Conservation (phyloP, 148 eudicot species). For the Limonium bicolor region DNA sequence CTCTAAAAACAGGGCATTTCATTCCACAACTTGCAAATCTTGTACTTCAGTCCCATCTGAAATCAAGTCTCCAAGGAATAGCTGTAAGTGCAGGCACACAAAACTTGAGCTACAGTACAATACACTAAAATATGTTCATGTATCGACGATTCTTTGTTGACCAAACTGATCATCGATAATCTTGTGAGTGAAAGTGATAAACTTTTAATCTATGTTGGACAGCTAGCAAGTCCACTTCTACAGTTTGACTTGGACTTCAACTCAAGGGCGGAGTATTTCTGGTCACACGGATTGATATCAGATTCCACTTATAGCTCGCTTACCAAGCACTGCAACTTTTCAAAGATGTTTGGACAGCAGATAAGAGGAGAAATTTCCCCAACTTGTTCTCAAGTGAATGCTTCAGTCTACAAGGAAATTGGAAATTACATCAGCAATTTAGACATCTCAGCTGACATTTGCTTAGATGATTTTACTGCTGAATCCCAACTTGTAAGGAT, state of each 20-base stretch:
- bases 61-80: conserved; percentile 1
- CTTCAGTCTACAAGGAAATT: conserved; percentile 25
- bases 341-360: conserved; percentile 44
- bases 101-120: too few relatives aligned
- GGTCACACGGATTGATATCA: conserved; percentile 78
- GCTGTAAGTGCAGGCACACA: background rate
- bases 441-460: conserved; percentile 52
- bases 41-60: background rate
- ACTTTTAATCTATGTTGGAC: too few relatives aligned
- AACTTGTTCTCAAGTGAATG: conserved; percentile 13
- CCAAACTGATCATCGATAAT: too few relatives aligned
- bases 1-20: background rate
- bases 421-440: conserved; percentile 26
- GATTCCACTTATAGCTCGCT: conserved; percentile 37
- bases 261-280: conserved; percentile 38
- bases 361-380: conserved; percentile 16
- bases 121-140: too few relatives aligned
- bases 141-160: too few relatives aligned
- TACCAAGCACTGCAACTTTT: conserved; percentile 35
- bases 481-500: too few relatives aligned
- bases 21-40: conserved; percentile 1
- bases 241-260: conserved; percentile 64
- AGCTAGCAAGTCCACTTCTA: conserved; percentile 79
- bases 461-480: too few relatives aligned
- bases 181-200: too few relatives aligned